These are phyloP conservation scores for Pseudofabraea citricarpa DNA, from an alignment of 2,329 filamentous ascomycete genomes.

Conservation along the genomic window DNA sequence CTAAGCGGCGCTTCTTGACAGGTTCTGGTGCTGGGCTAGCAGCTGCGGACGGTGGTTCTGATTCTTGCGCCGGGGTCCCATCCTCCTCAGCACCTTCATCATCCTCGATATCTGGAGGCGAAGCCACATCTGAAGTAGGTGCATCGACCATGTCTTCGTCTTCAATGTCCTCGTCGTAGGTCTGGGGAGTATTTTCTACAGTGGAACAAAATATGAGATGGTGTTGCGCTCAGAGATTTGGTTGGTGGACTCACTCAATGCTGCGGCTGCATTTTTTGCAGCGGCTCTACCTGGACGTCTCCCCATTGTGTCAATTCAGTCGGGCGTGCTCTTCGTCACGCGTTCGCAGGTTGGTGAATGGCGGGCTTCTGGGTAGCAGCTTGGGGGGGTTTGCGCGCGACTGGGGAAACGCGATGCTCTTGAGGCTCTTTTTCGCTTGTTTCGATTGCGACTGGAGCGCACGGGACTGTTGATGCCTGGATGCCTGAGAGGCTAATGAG, in stretches of 20 bases:
- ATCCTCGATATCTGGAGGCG: slow-evolving; percentile 27
- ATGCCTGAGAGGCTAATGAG: too few relatives aligned
- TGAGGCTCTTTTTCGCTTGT: too few relatives aligned
- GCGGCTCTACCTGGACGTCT: slow-evolving; percentile 49
- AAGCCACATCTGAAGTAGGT: slow-evolving; percentile 22
- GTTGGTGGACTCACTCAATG: slow-evolving; percentile 39
- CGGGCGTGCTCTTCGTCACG: too few relatives aligned
- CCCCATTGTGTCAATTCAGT: slow-evolving; percentile 33
- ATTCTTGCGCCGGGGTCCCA: slow-evolving; percentile 38
- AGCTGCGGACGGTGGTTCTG: slow-evolving; percentile 38
- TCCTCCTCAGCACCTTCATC: slow-evolving; percentile 44
- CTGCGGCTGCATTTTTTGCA: slow-evolving; percentile 48
- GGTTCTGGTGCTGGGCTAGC: slow-evolving; percentile 32
- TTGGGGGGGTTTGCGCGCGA: too few relatives aligned
- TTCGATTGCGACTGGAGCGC: too few relatives aligned
- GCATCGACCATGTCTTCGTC: slow-evolving; percentile 41
- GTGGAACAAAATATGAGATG: slow-evolving; percentile 3
- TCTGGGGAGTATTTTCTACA: slow-evolving; percentile 43
- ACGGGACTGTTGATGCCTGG: too few relatives aligned
- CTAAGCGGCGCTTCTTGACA: slow-evolving; percentile 71
- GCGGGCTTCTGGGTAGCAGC: too few relatives aligned
- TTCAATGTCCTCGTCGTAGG: slow-evolving; percentile 38
- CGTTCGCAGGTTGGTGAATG: too few relatives aligned
- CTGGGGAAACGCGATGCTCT: too few relatives aligned
- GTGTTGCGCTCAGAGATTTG: slow-evolving; percentile 13